Percentiles rank a stretch among this genome's conserved stretches.
Evolutionary conservation across 2,329 filamentous ascomycete genomes (phyloP).

Genomic region (Aureobasidium sp.): DNA sequence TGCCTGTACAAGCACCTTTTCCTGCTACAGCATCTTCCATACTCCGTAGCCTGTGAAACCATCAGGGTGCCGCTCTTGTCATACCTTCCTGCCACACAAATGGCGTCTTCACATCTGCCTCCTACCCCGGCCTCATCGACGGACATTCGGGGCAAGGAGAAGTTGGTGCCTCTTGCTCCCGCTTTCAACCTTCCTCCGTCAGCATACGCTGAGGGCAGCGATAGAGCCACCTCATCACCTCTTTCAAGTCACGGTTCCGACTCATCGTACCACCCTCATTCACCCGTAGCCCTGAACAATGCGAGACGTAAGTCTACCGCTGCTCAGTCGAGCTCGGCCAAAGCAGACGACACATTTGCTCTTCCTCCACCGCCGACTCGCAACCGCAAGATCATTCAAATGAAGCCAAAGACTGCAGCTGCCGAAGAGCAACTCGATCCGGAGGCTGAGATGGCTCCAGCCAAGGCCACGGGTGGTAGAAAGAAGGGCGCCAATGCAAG

Average conservation of each 20-base stretch:
- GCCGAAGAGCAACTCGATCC: slow-evolving; percentile 24
- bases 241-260: slow-evolving; percentile 39
- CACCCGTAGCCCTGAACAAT: slow-evolving; percentile 35
- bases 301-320: slow-evolving; percentile 20
- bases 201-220: slow-evolving; percentile 45
- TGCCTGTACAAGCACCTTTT: background rate
- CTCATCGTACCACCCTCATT: slow-evolving; percentile 41
- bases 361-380: slow-evolving; percentile 87
- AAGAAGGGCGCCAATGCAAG: slow-evolving; percentile 64
- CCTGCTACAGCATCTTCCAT: background rate
- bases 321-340: slow-evolving; percentile 23
- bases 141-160: slow-evolving; percentile 65
- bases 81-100: slow-evolving; percentile 25
- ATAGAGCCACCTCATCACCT: slow-evolving; percentile 39
- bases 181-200: slow-evolving; percentile 71
- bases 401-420: slow-evolving; percentile 58
- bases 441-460: slow-evolving; percentile 17
- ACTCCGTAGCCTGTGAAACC: background rate
- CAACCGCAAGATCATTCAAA: slow-evolving; percentile 94
- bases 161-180: slow-evolving; percentile 50
- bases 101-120: slow-evolving; percentile 59
- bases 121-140: slow-evolving; percentile 74
- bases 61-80: background rate
- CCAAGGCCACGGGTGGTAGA: slow-evolving; percentile 43
- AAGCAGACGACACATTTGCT: slow-evolving; percentile 56